These are phyloP conservation scores for Xanthoparmelia taractica DNA, from an alignment of 495 filamentous ascomycete species.

Conservation along the genomic window DNA sequence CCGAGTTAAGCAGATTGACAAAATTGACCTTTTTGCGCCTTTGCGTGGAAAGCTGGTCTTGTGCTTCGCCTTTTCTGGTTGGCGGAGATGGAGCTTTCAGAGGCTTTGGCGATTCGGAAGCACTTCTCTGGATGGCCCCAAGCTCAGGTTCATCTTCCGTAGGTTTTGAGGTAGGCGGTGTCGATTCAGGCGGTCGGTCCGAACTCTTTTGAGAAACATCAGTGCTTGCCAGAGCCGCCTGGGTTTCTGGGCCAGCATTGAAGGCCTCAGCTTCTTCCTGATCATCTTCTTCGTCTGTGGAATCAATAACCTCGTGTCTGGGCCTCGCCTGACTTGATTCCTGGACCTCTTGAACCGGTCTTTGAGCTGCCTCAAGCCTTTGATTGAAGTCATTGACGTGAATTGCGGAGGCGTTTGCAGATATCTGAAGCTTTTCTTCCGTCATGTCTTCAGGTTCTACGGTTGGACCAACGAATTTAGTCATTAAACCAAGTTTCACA, in stretches of 20 bases:
- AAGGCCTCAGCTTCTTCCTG: conserved; percentile 6
- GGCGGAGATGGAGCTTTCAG: neutral
- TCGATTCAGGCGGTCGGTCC: neutral
- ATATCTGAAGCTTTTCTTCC: neutral
- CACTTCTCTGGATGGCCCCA: neutral
- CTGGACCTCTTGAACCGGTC: neutral
- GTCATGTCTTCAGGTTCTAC: neutral
- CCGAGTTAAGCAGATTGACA: neutral
- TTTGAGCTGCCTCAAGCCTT: neutral
- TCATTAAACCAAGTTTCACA: neutral
- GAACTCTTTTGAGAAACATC: neutral
- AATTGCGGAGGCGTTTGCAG: neutral
- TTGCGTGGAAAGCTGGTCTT: neutral
- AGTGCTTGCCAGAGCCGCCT: conserved; percentile 1
- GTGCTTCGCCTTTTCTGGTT: neutral
- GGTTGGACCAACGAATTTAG: neutral
- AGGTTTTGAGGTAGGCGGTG: neutral
- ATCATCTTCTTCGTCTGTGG: conserved; percentile 19
- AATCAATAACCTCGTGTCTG: conserved; percentile 14
- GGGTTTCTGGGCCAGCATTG: conserved; percentile 11
- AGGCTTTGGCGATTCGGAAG: neutral
- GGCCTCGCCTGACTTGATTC: neutral
- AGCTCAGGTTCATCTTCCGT: too few relatives aligned
- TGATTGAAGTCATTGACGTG: neutral
- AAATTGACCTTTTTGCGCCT: neutral